These are phyloP conservation scores for Hyaloscypha bicolor DNA, from an alignment of 495 filamentous ascomycete species.

Conservation along the genomic window DNA sequence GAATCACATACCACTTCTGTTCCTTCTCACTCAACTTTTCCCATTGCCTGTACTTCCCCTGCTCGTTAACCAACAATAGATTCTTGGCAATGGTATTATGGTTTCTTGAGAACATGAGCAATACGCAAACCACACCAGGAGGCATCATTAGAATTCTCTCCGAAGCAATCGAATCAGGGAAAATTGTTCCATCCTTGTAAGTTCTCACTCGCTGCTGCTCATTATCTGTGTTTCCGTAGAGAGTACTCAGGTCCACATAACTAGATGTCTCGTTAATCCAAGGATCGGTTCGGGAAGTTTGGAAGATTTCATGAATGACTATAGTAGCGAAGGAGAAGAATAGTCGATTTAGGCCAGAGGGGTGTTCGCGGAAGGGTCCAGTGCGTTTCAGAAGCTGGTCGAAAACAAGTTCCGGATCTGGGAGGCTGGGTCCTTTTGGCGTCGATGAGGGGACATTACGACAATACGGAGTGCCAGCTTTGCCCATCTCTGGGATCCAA, in stretches of 20 bases:
- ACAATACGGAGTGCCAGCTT: slow-evolving; percentile 65
- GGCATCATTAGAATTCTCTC: slow-evolving; percentile 77
- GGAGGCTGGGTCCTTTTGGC: slow-evolving; percentile 52
- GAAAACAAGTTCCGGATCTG: slow-evolving; percentile 64
- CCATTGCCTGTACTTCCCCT: slow-evolving; percentile 59
- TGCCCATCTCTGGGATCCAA: slow-evolving; percentile 65
- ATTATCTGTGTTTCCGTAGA: slow-evolving; percentile 79
- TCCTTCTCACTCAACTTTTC: slow-evolving; percentile 46
- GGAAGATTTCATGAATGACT: slow-evolving; percentile 69
- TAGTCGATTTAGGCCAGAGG: slow-evolving; percentile 72
- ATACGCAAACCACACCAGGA: slow-evolving; percentile 72
- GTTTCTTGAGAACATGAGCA: slow-evolving; percentile 77
- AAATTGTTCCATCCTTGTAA: slow-evolving; percentile 78
- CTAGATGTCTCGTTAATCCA: slow-evolving; percentile 75
- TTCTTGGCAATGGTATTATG: slow-evolving; percentile 80
- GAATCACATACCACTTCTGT: slow-evolving; percentile 49
- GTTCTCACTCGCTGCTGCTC: slow-evolving; percentile 78
- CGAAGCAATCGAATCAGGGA: slow-evolving; percentile 78
- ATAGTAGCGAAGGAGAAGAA: slow-evolving; percentile 90
- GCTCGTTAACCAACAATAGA: slow-evolving; percentile 59
- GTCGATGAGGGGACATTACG: slow-evolving; percentile 65
- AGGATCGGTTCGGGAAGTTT: slow-evolving; percentile 43
- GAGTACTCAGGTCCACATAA: slow-evolving; percentile 79
- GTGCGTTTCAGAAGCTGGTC: slow-evolving; percentile 46
- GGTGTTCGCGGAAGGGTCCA: slow-evolving; percentile 39